A percentile compares a stretch with the other conserved stretches of the same genome.
Evolutionary conservation across 495 filamentous ascomycete genomes (phyloP).

Genomic region (Aspergillus sclerotiicarbonarius): DNA sequence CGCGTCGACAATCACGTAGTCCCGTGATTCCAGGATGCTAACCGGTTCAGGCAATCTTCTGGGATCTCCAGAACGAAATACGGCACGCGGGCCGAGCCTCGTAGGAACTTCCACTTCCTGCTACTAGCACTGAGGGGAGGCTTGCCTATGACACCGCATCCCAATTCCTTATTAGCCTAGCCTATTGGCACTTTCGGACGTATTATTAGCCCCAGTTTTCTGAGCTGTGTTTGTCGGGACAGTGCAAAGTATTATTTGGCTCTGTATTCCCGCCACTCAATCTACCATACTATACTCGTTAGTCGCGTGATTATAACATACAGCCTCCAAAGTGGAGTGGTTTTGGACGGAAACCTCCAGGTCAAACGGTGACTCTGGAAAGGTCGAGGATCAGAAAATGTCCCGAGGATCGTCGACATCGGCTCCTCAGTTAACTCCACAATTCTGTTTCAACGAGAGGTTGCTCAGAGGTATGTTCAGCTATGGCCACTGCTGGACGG

Average conservation of each 20-base stretch:
- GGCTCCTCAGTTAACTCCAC: conserved; percentile 69
- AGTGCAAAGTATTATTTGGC: not conserved
- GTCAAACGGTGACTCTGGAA: conserved; percentile 21
- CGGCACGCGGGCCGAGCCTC: conserved; percentile 4
- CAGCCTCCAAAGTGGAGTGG: conserved; percentile 39
- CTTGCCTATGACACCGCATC: not conserved
- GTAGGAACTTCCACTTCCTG: not conserved
- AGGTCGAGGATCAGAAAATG: conserved; percentile 48
- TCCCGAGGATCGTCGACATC: conserved; percentile 51
- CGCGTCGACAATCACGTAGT: conserved; percentile 23
- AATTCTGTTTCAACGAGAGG: conserved; percentile 90
- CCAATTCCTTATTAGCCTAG: not conserved
- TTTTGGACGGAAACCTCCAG: conserved; percentile 35
- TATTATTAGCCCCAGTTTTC: not conserved
- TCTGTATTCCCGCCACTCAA: not conserved
- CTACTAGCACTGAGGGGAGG: not conserved
- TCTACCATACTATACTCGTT: not conserved
- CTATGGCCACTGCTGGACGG: not conserved
- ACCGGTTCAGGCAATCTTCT: conserved; percentile 7
- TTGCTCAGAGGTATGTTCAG: conserved; percentile 68
- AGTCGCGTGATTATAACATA: not conserved
- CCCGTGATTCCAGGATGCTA: conserved; percentile 16
- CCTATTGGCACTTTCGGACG: not conserved
- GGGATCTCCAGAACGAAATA: not conserved
- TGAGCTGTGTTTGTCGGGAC: not conserved